Evolutionary conservation across 164 flowering plant species (phyloP), one percentile per base, ranked within the genome.

Genomic region (Saururus chinensis): DNA sequence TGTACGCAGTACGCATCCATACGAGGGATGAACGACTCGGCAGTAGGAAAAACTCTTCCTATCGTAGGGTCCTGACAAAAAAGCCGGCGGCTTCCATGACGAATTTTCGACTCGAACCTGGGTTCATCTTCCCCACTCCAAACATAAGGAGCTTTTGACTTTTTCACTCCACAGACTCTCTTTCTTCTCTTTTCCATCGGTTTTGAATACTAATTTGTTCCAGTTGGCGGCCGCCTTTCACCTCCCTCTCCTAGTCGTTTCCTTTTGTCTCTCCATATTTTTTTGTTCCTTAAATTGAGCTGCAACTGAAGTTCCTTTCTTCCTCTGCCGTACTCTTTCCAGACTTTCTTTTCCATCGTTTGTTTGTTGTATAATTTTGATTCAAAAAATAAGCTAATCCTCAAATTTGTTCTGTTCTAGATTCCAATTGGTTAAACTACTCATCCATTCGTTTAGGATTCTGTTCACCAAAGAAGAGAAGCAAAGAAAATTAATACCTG

Each of bases 121-220:
- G n/a, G n/a, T n/a, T n/a, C n/a, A n/a, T n/a, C n/a, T n/a, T n/a
- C n/a, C n/a, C n/a, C n/a, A n/a, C n/a, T n/a, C n/a, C n/a, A n/a
- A n/a, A n/a, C n/a, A n/a, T n/a, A n/a, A n/a, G n/a, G n/a, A n/a
- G n/a, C n/a, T n/a, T n/a, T n/a, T n/a, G n/a, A n/a, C n/a, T n/a
- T n/a, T n/a, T n/a, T n/a, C n/a, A n/a, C n/a, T n/a, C n/a, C n/a
- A n/a, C n/a, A n/a, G 87, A 77, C 81, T 92, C 48, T 30, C 21
- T 51, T 51, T 19, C 19, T 51, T 51, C 19, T 12, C 24, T 53
- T 21, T 20, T n/a, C 56, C 56, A 53, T n/a, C 56, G 56, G 12
- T 11, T 56, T 56, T 56, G 59, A 56, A 56, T 56, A 35, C 40
- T 56, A 30, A 56, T 13, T 56, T 56, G 59, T 56, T 56, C 19